These are phyloP conservation scores for Curvularia eragrostidis DNA, from an alignment of 2,329 filamentous ascomycete species.

Conservation along the genomic window DNA sequence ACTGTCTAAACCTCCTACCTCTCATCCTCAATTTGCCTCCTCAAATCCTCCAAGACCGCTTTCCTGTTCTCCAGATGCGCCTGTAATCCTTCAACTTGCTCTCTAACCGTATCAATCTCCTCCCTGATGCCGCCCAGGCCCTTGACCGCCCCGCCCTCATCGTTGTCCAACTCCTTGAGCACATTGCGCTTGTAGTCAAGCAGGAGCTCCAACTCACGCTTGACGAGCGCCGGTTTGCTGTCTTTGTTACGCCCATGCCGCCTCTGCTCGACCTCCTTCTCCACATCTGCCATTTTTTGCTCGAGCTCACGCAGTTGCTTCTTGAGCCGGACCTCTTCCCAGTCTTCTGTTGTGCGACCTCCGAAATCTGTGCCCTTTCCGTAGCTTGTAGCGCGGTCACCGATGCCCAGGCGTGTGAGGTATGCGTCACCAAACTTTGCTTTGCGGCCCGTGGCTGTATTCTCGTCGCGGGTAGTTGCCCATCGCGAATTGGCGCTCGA, in stretches of 20 bases:
- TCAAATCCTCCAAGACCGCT: conserved; percentile 76
- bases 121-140: conserved; percentile 79
- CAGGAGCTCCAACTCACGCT: conserved; percentile 91
- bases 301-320: conserved; percentile 91
- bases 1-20: conserved; percentile 59
- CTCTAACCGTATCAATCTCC: conserved; percentile 87
- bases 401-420: conserved; percentile 82
- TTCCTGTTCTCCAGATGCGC: conserved; percentile 78
- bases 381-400: conserved; percentile 72
- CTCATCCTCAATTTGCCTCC: conserved; percentile 85
- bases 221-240: conserved; percentile 87
- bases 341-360: conserved; percentile 83
- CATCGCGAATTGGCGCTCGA: conserved; percentile 77
- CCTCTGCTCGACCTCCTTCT: conserved; percentile 70
- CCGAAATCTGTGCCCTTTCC: conserved; percentile 86
- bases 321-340: conserved; percentile 95
- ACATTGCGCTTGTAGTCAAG: conserved; percentile 91
- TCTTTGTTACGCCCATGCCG: conserved; percentile 66
- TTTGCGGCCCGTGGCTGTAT: conserved; percentile 85
- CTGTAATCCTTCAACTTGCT: conserved; percentile 92
- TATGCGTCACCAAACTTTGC: conserved; percentile 98
- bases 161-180: conserved; percentile 76
- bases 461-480: conserved; percentile 79
- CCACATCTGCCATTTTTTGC: conserved; percentile 82
- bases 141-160: conserved; percentile 67